Evolutionary conservation across 164 flowering plant species (phyloP).

Genomic region (Annona squamosa): DNA sequence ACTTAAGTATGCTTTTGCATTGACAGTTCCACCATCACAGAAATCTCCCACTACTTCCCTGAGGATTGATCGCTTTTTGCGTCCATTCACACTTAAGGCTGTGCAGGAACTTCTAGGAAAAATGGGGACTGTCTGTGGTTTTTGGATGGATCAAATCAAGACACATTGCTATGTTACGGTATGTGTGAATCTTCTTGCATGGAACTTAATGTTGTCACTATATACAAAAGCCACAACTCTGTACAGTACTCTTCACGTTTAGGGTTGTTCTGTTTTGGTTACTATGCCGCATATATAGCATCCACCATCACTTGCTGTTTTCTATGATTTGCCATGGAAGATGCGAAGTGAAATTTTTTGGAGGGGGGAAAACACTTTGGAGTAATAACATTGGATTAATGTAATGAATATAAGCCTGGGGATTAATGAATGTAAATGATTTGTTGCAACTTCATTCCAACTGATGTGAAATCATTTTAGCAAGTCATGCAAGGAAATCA

Average conservation of each 20-base stretch:
- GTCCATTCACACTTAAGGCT: constrained; percentile 92
- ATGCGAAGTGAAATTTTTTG: background rate
- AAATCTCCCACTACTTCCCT: constrained; percentile 73
- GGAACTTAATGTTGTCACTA: background rate
- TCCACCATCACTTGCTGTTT: background rate
- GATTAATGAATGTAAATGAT: background rate
- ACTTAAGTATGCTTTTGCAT: background rate
- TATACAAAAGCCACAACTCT: background rate
- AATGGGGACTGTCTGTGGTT: constrained; percentile 64
- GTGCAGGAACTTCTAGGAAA: constrained; percentile 90
- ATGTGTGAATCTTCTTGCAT: constrained; percentile 4
- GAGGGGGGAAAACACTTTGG: background rate
- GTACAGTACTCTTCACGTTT: background rate
- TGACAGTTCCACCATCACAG: constrained; percentile 75
- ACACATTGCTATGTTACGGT: constrained; percentile 97
- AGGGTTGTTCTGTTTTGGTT: background rate
- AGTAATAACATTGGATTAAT: background rate
- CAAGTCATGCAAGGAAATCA: no score
- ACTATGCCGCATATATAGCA: background rate
- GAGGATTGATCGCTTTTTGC: constrained; percentile 77
- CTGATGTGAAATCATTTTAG: no score
- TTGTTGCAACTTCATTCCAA: no score
- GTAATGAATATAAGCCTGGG: background rate
- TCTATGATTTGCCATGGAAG: background rate
- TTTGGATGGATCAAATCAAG: constrained; percentile 99